Conservation (phyloP, 257 asterid genomes). For the Fraxinus quadrangulata region DNA sequence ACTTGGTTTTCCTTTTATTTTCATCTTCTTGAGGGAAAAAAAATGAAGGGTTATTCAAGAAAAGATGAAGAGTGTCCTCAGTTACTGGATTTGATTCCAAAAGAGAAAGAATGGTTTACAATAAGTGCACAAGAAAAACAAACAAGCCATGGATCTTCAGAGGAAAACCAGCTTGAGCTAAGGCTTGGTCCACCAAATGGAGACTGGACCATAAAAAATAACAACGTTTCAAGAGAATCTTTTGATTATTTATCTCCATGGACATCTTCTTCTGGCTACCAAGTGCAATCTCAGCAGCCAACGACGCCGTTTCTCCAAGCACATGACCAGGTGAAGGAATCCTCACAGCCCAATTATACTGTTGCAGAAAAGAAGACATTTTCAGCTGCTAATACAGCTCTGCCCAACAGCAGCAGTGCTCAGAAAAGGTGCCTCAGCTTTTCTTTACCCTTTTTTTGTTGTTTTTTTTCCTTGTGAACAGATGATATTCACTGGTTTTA, state of each 20-base stretch:
- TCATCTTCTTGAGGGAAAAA: background rate
- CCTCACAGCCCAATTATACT: conserved; percentile 29
- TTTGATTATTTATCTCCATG: conserved; percentile 33
- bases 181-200: conserved; percentile 87
- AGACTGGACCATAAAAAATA: conserved; percentile 38
- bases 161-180: conserved; percentile 74
- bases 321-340: background rate
- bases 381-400: conserved; percentile 50
- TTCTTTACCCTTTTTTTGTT: too few relatives aligned
- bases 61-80: conserved; percentile 55
- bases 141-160: conserved; percentile 36
- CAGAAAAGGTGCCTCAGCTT: background rate
- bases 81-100: conserved; percentile 68
- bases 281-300: conserved; percentile 9
- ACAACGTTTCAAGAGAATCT: conserved; percentile 2
- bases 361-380: conserved; percentile 64
- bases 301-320: background rate
- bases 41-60: conserved; percentile 63
- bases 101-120: conserved; percentile 34
- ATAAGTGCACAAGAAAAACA: conserved; percentile 36
- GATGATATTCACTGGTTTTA: conserved; percentile 33
- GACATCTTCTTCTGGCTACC: conserved; percentile 9
- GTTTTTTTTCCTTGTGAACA: conserved; percentile 27
- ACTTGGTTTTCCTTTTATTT: background rate
- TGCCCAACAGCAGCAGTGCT: conserved; percentile 29